phyloP scores from a whole-genome alignment of 164 flowering plant genomes.

The Stephania yunnanensis region DNA sequence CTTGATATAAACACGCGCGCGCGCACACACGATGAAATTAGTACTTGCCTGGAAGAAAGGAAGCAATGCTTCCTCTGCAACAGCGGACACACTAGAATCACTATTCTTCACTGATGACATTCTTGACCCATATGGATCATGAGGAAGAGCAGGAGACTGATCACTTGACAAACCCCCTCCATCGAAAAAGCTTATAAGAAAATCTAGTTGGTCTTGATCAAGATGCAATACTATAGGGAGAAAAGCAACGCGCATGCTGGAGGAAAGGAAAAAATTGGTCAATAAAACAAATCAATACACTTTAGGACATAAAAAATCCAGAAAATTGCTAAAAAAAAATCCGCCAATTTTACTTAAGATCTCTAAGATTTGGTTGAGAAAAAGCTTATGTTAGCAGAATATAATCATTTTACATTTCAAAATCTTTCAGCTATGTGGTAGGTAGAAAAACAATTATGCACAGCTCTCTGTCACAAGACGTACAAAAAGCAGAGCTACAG shows the following conservation, averaged over 20 bases:
- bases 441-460: too few relatives aligned
- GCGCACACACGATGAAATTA: background rate
- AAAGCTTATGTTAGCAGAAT: too few relatives aligned
- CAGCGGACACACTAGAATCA: slow-evolving; percentile 26
- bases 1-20: background rate
- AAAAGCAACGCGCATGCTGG: slow-evolving; percentile 65
- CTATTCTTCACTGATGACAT: slow-evolving; percentile 15
- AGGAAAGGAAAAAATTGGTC: slow-evolving; percentile 8
- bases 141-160: slow-evolving; percentile 28
- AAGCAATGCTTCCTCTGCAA: slow-evolving; percentile 85
- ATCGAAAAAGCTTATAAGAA: slow-evolving; percentile 72
- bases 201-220: slow-evolving; percentile 94
- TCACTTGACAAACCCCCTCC: slow-evolving; percentile 29
- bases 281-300: background rate
- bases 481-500: too few relatives aligned
- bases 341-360: background rate
- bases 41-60: slow-evolving; percentile 90
- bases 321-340: background rate
- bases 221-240: slow-evolving; percentile 85
- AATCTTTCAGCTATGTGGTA: too few relatives aligned
- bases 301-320: background rate
- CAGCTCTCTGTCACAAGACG: too few relatives aligned
- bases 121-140: slow-evolving; percentile 34
- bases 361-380: too few relatives aligned
- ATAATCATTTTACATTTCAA: too few relatives aligned